Conservation (phyloP, 2,329 filamentous ascomycete species). For the Ophiocordyceps camponoti-floridani region DNA sequence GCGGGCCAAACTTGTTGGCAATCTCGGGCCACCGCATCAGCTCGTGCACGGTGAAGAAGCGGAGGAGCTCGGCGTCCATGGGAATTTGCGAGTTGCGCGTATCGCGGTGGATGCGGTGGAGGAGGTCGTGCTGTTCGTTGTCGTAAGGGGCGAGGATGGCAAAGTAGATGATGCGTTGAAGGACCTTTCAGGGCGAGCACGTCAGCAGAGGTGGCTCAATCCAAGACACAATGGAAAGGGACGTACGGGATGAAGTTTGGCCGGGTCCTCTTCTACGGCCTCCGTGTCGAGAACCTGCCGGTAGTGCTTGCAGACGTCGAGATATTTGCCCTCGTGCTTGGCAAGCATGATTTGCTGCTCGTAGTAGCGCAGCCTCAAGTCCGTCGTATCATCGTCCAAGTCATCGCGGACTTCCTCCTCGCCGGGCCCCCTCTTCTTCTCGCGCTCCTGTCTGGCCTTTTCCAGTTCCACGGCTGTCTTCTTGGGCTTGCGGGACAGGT, state of each 20-base stretch:
- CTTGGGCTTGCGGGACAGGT: slow-evolving; percentile 78
- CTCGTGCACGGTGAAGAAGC: slow-evolving; percentile 88
- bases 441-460: slow-evolving; percentile 75
- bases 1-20: slow-evolving; percentile 70
- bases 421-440: slow-evolving; percentile 66
- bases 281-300: slow-evolving; percentile 92
- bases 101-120: slow-evolving; percentile 83
- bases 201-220: too few relatives aligned
- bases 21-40: slow-evolving; percentile 98
- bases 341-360: slow-evolving; percentile 92
- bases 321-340: slow-evolving; percentile 94
- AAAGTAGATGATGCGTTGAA: slow-evolving; percentile 95
- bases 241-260: slow-evolving; percentile 69
- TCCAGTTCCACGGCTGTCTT: slow-evolving; percentile 78
- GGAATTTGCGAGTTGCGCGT: slow-evolving; percentile 61
- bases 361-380: slow-evolving; percentile 89
- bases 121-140: slow-evolving; percentile 94
- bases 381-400: slow-evolving; percentile 77
- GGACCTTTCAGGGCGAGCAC: too few relatives aligned
- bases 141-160: slow-evolving; percentile 92
- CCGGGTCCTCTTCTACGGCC: slow-evolving; percentile 76
- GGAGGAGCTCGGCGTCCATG: slow-evolving; percentile 69
- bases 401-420: slow-evolving; percentile 58
- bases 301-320: slow-evolving; percentile 97
- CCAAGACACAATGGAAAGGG: neutral